Evolutionary conservation across 176 grass and related monocot genomes (phyloP).

Genomic region (Calamus simplicifolius): DNA sequence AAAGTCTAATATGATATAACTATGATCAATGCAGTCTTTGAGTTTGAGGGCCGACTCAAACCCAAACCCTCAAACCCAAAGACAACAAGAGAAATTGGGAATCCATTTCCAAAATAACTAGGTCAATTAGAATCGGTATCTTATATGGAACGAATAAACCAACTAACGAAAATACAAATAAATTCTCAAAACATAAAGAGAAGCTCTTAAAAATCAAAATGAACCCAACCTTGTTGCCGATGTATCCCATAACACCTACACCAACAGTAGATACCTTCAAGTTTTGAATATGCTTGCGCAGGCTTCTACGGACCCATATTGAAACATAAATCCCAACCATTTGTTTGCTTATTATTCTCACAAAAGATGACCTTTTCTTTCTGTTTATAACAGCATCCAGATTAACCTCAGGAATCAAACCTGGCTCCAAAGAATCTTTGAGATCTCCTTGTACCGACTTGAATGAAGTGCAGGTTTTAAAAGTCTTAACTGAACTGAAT

Average conservation of each 20-base stretch:
- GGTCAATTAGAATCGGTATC: no score
- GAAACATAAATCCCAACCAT: slow-evolving; percentile 85
- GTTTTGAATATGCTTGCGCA: slow-evolving; percentile 73
- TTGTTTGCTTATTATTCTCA: slow-evolving; percentile 83
- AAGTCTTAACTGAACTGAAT: slow-evolving; percentile 29
- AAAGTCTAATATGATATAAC: no score
- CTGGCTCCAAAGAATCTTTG: neutral
- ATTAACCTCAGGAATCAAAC: no score
- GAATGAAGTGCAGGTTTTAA: slow-evolving; percentile 46
- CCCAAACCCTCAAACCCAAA: no score
- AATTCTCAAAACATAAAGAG: neutral
- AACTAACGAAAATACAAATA: no score
- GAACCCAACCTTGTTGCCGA: slow-evolving; percentile 71
- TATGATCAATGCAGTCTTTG: no score
- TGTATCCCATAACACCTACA: slow-evolving; percentile 84
- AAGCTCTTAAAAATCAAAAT: neutral
- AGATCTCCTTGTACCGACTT: slow-evolving; percentile 43
- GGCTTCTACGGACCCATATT: slow-evolving; percentile 65
- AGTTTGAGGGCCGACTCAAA: no score
- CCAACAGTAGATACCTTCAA: slow-evolving; percentile 79
- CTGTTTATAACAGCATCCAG: slow-evolving; percentile 14
- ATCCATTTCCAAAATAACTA: no score
- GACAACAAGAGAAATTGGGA: no score
- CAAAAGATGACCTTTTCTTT: slow-evolving; percentile 43
- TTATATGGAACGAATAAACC: no score